Base-by-base conservation (phyloP, 163 green algal genomes). In the Chlamydomonas reinhardtii region DNA sequence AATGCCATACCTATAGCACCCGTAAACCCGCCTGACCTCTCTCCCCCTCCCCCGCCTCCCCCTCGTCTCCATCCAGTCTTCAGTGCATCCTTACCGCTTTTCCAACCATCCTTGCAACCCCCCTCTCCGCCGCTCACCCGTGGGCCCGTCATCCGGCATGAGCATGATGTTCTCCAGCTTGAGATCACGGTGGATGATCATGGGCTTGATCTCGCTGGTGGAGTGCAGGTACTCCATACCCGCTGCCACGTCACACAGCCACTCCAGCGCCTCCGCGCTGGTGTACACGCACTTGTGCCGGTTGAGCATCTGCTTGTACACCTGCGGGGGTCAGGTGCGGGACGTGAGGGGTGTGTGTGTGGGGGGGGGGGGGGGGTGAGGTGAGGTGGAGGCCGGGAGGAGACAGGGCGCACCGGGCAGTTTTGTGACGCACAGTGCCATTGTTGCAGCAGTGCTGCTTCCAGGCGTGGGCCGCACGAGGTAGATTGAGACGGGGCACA, bases 151-250 rank as follows among this genome's bases (percentile, higher is more conserved):
- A 27, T 83, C 76, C 1, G 85, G 85, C 48, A 79, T 70, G 8
- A 92, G 76, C 89, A 92, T 92, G 73, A 92, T 92, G 85, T 92
- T 92, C 82, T 92, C 89, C 84, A 92, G 85, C 89, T 87, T 88
- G 43, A 88, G 83, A 66, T 88, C 83, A 9, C 84, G 54, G 76
- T 92, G 89, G 32, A 92, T 91, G 82, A 92, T 91, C 89, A 92
- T 91, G 64, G 89, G 89, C 82, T 92, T 92, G 35, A 68, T 71
- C 12, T 91, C 89, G 6, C 31, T 74, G 11, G 74, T 82, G 34
- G 43, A 56, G 80, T 92, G 89, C 73, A 92, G 85, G 85, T 92
- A 92, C 56, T 88, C 65, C 89, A 92, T 92, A 72, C 89, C 89
- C 9, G 83, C 48, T 37, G 89, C 89, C 82, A 92, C 89, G 82